phyloP scores from a whole-genome alignment of 2,329 filamentous ascomycete species.

The Curvularia spicifera region DNA sequence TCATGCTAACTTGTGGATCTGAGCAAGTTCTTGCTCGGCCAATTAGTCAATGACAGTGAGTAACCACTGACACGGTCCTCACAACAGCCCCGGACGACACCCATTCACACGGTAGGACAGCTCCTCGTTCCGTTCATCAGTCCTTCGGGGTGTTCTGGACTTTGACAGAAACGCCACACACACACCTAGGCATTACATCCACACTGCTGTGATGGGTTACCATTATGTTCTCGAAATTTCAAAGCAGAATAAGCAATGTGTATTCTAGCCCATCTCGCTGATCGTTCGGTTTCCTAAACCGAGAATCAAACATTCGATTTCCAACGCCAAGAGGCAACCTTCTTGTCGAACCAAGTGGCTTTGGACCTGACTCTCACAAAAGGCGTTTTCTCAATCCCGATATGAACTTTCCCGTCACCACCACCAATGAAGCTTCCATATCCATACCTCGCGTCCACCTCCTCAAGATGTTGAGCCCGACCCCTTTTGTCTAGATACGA shows the following conservation, averaged over 20 bases:
- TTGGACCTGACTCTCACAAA: slow-evolving; percentile 37
- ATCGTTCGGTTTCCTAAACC: neutral
- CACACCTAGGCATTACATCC: neutral
- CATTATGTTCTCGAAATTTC: too few species aligned
- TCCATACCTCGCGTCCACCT: slow-evolving; percentile 46
- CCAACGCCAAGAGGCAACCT: slow-evolving; percentile 15
- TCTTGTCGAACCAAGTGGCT: slow-evolving; percentile 24
- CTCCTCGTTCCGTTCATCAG: neutral
- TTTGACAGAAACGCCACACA: neutral
- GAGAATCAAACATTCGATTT: slow-evolving; percentile 2
- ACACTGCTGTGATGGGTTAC: neutral
- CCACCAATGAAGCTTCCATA: slow-evolving; percentile 62
- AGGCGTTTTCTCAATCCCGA: slow-evolving; percentile 60
- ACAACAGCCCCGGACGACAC: neutral
- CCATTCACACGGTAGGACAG: neutral
- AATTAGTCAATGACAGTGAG: neutral
- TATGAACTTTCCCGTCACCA: slow-evolving; percentile 54
- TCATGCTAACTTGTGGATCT: neutral
- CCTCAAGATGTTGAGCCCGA: slow-evolving; percentile 24
- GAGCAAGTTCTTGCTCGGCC: neutral
- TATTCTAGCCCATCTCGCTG: neutral
- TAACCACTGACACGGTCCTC: neutral
- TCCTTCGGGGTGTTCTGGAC: neutral
- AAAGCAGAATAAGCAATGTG: neutral
- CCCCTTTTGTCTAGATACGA: slow-evolving; percentile 26